Evolutionary conservation across 192 early-diverging fungal species (phyloP).

Genomic region (Coemansia sp.): DNA sequence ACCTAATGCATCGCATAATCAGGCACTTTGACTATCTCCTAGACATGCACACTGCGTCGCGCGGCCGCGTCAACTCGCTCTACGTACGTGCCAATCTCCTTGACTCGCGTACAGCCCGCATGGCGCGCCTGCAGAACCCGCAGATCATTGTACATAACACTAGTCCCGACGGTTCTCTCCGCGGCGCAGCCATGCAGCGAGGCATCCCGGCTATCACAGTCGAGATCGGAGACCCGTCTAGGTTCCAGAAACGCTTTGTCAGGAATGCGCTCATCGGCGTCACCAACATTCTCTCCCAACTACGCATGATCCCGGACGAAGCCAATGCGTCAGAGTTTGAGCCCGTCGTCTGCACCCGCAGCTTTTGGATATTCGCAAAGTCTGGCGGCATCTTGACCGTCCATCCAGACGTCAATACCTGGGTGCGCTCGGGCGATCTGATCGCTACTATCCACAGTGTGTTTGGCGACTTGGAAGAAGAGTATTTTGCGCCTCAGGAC

Average conservation of each 20-base stretch:
- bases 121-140: conserved; percentile 88
- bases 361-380: conserved; percentile 84
- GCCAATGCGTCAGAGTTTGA: conserved; percentile 59
- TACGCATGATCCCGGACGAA: conserved; percentile 67
- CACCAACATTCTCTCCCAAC: conserved; percentile 63
- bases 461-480: conserved; percentile 85
- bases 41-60: conserved; percentile 87
- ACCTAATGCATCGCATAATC: conserved; percentile 79
- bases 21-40: conserved; percentile 82
- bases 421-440: conserved; percentile 78
- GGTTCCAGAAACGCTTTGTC: conserved; percentile 85
- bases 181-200: conserved; percentile 74
- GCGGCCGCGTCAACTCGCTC: conserved; percentile 82
- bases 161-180: conserved; percentile 72
- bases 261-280: conserved; percentile 66
- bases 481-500: conserved; percentile 77
- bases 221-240: conserved; percentile 88
- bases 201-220: conserved; percentile 88
- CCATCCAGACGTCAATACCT: conserved; percentile 78
- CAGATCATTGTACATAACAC: conserved; percentile 80
- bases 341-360: conserved; percentile 65
- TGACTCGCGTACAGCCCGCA: conserved; percentile 65
- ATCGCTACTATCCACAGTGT: conserved; percentile 89
- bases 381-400: conserved; percentile 88
- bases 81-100: conserved; percentile 90